Conservation (phyloP, 257 asterid genomes). For the Scutellaria barbata region DNA sequence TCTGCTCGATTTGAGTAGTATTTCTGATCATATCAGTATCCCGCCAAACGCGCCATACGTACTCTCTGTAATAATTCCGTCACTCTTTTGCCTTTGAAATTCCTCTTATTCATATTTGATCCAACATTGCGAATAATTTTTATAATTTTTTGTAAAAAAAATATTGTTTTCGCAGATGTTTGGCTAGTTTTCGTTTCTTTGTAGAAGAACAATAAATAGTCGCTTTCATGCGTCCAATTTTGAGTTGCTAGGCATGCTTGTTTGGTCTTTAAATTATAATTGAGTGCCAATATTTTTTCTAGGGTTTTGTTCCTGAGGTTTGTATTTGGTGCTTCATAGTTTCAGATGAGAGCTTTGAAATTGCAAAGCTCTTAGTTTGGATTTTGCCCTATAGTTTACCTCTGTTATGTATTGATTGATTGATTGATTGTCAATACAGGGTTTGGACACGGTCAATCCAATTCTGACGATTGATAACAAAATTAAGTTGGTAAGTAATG, state of each 20-base stretch:
- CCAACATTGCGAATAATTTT: neutral
- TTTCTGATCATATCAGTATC: slow-evolving; percentile 51
- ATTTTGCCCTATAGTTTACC: neutral
- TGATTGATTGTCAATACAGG: slow-evolving; percentile 54
- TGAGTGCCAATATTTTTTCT: neutral
- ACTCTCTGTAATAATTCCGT: slow-evolving; percentile 57
- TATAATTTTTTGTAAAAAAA: too few relatives aligned
- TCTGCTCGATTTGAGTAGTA: slow-evolving; percentile 63
- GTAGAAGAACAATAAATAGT: neutral
- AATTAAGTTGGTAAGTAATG: slow-evolving; percentile 74
- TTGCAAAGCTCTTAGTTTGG: slow-evolving; percentile 1
- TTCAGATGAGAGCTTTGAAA: neutral
- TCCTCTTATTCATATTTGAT: neutral
- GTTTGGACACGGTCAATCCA: slow-evolving; percentile 84
- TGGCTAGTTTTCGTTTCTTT: neutral
- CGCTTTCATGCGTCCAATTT: neutral
- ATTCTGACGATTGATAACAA: slow-evolving; percentile 71
- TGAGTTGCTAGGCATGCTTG: neutral
- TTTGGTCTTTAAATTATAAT: neutral
- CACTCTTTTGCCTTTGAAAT: slow-evolving; percentile 5
- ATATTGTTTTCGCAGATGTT: neutral
- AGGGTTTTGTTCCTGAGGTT: slow-evolving; percentile 14
- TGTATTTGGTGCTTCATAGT: neutral
- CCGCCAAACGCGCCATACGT: slow-evolving; percentile 76
- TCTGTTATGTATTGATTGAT: slow-evolving; percentile 5